These are phyloP conservation scores for Lyophyllum shimeji DNA, from an alignment of 768 basidiomycete genomes.

Conservation along the genomic window DNA sequence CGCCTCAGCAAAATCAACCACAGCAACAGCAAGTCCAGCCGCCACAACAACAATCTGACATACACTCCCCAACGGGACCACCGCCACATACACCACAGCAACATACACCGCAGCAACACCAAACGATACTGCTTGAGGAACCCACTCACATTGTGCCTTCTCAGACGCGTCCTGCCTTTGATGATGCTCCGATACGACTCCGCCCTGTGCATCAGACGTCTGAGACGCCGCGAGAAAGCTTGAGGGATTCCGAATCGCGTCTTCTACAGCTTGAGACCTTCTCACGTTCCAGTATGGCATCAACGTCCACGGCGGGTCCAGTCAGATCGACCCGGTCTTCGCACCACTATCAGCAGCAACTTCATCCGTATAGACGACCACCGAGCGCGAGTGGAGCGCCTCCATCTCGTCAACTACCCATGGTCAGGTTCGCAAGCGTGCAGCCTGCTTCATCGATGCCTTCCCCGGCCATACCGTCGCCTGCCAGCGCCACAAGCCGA, in stretches of 20 bases:
- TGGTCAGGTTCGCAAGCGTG: conserved; percentile 24
- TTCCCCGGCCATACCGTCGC: conserved; percentile 24
- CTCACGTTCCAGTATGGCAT: conserved; percentile 17
- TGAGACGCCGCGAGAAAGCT: conserved; percentile 27
- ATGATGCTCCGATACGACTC: conserved; percentile 31
- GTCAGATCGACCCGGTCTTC: conserved; percentile 13
- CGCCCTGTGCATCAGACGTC: conserved; percentile 24
- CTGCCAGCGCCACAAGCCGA: conserved; percentile 20
- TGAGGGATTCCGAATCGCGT: conserved; percentile 20
- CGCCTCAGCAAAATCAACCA: conserved; percentile 12
- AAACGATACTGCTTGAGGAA: conserved; percentile 30
- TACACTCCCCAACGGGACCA: conserved; percentile 25
- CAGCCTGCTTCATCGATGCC: conserved; percentile 22
- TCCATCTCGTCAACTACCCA: conserved; percentile 15
- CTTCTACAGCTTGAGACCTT: conserved; percentile 22
- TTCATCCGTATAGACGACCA: conserved; percentile 16
- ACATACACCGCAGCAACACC: conserved; percentile 26
- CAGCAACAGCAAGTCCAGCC: conserved; percentile 19
- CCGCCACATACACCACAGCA: conserved; percentile 25
- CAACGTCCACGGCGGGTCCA: conserved; percentile 13
- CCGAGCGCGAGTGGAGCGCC: conserved; percentile 17
- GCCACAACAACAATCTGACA: conserved; percentile 25
- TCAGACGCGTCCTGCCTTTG: conserved; percentile 25
- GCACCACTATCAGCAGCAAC: conserved; percentile 15
- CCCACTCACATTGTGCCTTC: conserved; percentile 29